These are phyloP conservation scores for Lumnitzera littorea DNA, from an alignment of 345 rosid genomes.

Conservation along the genomic window DNA sequence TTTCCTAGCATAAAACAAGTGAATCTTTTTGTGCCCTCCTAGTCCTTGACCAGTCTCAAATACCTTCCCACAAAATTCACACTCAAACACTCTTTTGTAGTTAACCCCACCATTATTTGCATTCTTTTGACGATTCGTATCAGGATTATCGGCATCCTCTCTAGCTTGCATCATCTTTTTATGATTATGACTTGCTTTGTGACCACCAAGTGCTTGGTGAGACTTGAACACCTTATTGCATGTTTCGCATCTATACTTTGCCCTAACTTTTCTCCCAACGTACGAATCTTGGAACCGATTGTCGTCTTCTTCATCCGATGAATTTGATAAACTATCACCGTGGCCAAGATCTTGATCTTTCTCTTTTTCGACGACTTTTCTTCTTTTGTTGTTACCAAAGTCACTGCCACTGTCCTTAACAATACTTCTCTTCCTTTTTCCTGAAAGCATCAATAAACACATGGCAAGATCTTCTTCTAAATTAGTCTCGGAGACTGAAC, in stretches of 20 bases:
- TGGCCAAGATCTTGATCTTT: constrained; percentile 4
- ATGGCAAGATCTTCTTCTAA: constrained; percentile 27
- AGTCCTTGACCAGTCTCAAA: constrained; percentile 38
- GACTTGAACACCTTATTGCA: constrained; percentile 24
- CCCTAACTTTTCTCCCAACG: neutral
- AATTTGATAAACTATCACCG: no score
- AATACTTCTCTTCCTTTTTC: constrained; percentile 3
- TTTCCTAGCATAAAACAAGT: neutral
- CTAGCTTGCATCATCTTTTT: neutral
- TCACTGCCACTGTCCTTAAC: neutral
- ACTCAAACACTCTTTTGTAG: constrained; percentile 11
- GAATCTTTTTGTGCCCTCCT: constrained; percentile 39
- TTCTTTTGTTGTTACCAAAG: neutral
- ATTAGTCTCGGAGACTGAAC: constrained; percentile 16
- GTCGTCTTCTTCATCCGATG: neutral
- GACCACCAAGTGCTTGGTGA: constrained; percentile 30
- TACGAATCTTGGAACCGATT: no score
- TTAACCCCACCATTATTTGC: neutral
- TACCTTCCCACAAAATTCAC: constrained; percentile 21
- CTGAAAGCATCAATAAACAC: constrained; percentile 23
- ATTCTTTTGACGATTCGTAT: neutral
- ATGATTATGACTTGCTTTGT: constrained; percentile 19
- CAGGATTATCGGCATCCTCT: neutral
- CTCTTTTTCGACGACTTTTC: constrained; percentile 1
- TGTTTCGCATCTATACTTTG: constrained; percentile 14